Conservation (phyloP, 192 early-diverging fungal species). For the Lobulomyces angularis region DNA sequence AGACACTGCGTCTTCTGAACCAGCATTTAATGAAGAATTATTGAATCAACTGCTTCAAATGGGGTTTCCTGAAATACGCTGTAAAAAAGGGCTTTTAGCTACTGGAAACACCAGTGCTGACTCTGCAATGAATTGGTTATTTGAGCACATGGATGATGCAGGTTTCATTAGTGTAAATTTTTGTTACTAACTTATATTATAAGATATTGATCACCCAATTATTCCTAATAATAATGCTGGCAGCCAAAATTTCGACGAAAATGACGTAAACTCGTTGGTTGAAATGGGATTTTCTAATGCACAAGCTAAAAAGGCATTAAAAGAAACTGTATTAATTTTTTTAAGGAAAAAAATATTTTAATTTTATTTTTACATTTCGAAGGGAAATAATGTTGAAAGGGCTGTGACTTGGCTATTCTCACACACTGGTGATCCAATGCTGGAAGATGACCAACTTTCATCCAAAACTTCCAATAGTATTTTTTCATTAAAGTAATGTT, state of each 20-base stretch:
- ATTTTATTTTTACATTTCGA: constrained; percentile 1
- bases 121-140: constrained; percentile 85
- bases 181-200: neutral
- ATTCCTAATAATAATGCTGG: constrained; percentile 10
- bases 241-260: constrained; percentile 26
- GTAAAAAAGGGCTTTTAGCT: constrained; percentile 65
- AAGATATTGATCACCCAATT: constrained; percentile 70
- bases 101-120: constrained; percentile 67
- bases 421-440: constrained; percentile 57
- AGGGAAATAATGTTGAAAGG: constrained; percentile 71
- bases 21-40: constrained; percentile 47
- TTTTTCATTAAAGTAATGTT: neutral
- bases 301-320: constrained; percentile 70
- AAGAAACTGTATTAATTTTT: constrained; percentile 51
- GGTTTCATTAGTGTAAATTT: constrained; percentile 22
- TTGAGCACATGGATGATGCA: constrained; percentile 95
- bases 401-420: constrained; percentile 94
- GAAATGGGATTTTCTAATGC: constrained; percentile 85
- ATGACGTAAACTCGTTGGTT: constrained; percentile 54
- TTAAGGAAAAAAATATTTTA: neutral
- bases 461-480: neutral
- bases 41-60: constrained; percentile 76
- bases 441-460: constrained; percentile 20
- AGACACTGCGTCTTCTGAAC: constrained; percentile 20
- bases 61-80: constrained; percentile 83